Conservation (phyloP, 2,329 filamentous ascomycete genomes). For the Pseudogymnoascus destructans region DNA sequence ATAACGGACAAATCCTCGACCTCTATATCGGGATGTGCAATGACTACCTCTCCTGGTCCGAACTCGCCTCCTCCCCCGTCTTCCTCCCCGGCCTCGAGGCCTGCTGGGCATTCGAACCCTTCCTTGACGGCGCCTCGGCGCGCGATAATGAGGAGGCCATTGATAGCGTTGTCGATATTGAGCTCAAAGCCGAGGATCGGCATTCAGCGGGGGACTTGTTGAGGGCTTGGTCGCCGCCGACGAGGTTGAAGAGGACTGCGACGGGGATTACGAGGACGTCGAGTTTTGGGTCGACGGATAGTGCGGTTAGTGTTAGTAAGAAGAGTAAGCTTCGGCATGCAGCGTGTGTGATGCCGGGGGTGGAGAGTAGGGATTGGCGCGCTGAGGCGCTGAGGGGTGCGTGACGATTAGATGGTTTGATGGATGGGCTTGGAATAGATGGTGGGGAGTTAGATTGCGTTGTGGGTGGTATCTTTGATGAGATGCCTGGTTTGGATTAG, state of each 20-base stretch:
- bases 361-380: slow-evolving; percentile 20
- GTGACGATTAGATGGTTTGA: not conserved
- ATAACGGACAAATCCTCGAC: slow-evolving; percentile 42
- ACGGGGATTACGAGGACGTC: slow-evolving; percentile 39
- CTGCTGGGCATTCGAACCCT: slow-evolving; percentile 39
- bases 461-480: not conserved
- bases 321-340: not conserved
- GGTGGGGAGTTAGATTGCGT: slow-evolving; percentile 1
- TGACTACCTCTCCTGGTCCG: slow-evolving; percentile 41
- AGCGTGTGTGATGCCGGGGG: slow-evolving; percentile 15
- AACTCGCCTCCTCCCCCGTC: slow-evolving; percentile 34
- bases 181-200: slow-evolving; percentile 10
- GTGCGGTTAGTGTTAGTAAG: slow-evolving; percentile 13
- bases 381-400: slow-evolving; percentile 21
- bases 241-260: slow-evolving; percentile 36
- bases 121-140: slow-evolving; percentile 31
- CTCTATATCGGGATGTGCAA: slow-evolving; percentile 45
- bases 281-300: slow-evolving; percentile 32
- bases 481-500: slow-evolving; percentile 1
- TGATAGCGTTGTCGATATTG: slow-evolving; percentile 17
- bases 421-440: slow-evolving; percentile 7
- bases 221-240: slow-evolving; percentile 18
- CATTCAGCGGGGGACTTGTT: slow-evolving; percentile 37
- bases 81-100: slow-evolving; percentile 41
- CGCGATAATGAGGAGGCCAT: slow-evolving; percentile 25